Conservation (phyloP, 1,284 basidiomycete genomes). For the Microstroma glucosiphilum region DNA sequence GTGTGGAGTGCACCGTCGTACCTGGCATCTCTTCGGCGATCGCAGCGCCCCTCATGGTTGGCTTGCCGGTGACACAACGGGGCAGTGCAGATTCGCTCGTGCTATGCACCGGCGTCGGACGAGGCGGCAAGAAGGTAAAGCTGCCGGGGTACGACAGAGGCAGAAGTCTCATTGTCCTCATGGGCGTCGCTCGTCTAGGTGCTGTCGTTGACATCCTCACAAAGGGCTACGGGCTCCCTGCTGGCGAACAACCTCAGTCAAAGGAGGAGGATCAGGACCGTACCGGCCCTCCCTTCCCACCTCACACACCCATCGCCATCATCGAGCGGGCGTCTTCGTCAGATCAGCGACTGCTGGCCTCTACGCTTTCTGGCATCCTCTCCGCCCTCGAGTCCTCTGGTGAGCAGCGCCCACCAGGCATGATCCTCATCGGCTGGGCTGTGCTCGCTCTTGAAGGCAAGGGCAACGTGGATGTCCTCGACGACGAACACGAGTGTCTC, state of each 20-base stretch:
- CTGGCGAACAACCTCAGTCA: constrained; percentile 35
- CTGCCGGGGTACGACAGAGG: constrained; percentile 79
- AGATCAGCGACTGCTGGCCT: constrained; percentile 78
- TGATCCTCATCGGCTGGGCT: constrained; percentile 91
- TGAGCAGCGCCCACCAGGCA: constrained; percentile 86
- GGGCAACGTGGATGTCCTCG: constrained; percentile 56
- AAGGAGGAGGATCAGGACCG: constrained; percentile 13
- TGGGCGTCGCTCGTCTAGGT: constrained; percentile 83
- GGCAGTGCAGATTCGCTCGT: constrained; percentile 83
- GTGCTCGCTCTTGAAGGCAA: constrained; percentile 54
- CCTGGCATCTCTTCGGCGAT: constrained; percentile 84
- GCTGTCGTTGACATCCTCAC: constrained; percentile 65
- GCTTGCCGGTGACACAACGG: constrained; percentile 89
- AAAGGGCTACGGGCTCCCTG: constrained; percentile 14
- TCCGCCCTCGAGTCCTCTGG: constrained; percentile 67
- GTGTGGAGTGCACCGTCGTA: constrained; percentile 74
- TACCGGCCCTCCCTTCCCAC: constrained; percentile 64
- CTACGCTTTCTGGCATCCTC: constrained; percentile 69
- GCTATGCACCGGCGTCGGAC: constrained; percentile 87
- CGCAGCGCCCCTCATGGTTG: constrained; percentile 79
- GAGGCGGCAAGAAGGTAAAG: constrained; percentile 73
- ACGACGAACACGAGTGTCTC: constrained; percentile 43
- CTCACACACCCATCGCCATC: constrained; percentile 75
- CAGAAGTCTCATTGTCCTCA: constrained; percentile 75
- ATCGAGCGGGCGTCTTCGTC: constrained; percentile 86